phyloP scores from a whole-genome alignment of 345 rosid species.

The Luvunga scandens region DNA sequence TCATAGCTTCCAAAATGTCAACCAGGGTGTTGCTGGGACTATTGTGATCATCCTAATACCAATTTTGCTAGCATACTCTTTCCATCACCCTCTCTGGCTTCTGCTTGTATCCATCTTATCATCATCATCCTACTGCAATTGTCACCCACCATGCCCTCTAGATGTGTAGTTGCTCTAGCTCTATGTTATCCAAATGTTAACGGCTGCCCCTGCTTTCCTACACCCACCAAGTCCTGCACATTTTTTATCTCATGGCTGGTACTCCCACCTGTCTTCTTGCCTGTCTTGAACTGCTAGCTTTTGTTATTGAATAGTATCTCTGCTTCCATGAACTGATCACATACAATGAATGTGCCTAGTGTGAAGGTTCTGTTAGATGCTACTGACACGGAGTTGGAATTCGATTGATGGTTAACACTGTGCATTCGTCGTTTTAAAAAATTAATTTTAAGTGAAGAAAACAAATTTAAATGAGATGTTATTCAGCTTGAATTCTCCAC shows the following conservation, averaged over 20 bases:
- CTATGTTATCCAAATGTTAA: not conserved
- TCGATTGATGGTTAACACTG: not conserved
- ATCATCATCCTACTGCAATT: not conserved
- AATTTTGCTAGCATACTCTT: not conserved
- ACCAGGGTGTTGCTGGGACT: not conserved
- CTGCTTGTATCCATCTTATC: no score
- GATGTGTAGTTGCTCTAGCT: not conserved
- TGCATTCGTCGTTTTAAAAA: not conserved
- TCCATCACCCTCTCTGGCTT: not conserved
- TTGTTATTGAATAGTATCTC: not conserved
- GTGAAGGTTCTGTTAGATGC: not conserved
- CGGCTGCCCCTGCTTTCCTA: conserved; percentile 3
- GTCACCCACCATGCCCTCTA: not conserved
- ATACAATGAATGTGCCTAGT: not conserved
- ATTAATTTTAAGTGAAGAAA: not conserved
- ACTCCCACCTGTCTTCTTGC: not conserved
- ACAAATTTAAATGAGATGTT: not conserved
- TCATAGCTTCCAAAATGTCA: not conserved
- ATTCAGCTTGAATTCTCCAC: not conserved
- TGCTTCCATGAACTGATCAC: not conserved
- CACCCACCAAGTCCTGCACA: not conserved
- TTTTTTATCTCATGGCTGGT: not conserved
- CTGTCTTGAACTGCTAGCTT: not conserved
- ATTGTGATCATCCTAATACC: not conserved
- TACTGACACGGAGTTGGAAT: not conserved